Evolutionary conservation across 805 yeast genomes (phyloP).

Genomic region (Metschnikowia santaceciliae): DNA sequence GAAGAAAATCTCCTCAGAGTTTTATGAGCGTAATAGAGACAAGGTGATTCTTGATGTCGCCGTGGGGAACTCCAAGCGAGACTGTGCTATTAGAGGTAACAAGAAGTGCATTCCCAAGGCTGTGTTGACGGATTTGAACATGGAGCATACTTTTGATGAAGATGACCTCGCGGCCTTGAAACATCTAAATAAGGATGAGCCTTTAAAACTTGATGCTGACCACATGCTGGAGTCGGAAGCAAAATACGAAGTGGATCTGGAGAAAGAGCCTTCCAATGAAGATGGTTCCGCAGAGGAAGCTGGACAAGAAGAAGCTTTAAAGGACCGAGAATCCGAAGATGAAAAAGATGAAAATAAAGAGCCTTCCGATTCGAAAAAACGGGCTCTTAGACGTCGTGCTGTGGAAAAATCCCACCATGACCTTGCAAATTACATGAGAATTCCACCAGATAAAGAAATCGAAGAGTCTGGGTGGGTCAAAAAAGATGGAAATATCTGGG

Average conservation of each 20-base stretch:
- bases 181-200: conserved; percentile 8
- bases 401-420: conserved; percentile 21
- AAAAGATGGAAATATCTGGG: conserved; percentile 55
- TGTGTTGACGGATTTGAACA: conserved; percentile 28
- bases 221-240: neutral
- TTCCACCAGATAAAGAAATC: conserved; percentile 37
- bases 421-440: conserved; percentile 16
- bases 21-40: conserved; percentile 17
- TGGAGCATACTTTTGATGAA: conserved; percentile 24
- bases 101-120: conserved; percentile 28
- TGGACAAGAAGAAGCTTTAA: neutral
- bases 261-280: neutral
- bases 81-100: conserved; percentile 35
- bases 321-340: neutral
- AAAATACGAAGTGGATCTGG: conserved; percentile 2
- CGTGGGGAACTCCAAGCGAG: conserved; percentile 30
- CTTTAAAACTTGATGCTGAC: conserved; percentile 7
- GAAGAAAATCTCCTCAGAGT: conserved; percentile 23
- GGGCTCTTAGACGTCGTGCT: conserved; percentile 6
- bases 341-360: neutral
- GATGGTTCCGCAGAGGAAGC: neutral
- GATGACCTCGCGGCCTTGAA: conserved; percentile 17
- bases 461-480: conserved; percentile 44
- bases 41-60: conserved; percentile 40
- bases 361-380: neutral